These are phyloP conservation scores for Sarcomyxa edulis DNA, from an alignment of 768 basidiomycete species.

Conservation along the genomic window DNA sequence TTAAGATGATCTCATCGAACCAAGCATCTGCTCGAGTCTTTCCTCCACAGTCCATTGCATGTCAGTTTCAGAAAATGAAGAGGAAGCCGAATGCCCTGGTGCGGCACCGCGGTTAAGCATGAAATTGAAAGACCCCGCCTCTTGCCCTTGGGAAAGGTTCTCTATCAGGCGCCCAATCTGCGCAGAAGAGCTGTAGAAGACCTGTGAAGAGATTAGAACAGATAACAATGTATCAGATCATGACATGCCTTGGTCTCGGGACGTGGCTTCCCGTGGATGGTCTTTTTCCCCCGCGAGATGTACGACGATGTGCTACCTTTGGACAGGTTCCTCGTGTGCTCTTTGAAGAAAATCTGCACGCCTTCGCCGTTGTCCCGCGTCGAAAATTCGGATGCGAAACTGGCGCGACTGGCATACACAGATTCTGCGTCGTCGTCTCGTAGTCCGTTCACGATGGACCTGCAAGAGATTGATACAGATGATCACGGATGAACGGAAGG, in stretches of 20 bases:
- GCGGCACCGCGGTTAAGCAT: constrained; percentile 35
- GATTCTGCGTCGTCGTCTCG: constrained; percentile 75
- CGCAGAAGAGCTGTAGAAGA: constrained; percentile 69
- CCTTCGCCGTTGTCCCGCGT: constrained; percentile 49
- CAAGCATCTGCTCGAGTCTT: constrained; percentile 68
- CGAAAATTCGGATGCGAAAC: constrained; percentile 74
- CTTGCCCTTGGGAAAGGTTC: constrained; percentile 73
- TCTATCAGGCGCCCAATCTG: constrained; percentile 85
- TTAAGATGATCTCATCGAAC: constrained; percentile 27
- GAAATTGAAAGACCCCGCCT: constrained; percentile 82
- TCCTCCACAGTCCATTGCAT: constrained; percentile 72
- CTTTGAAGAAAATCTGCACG: constrained; percentile 73
- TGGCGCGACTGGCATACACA: constrained; percentile 58
- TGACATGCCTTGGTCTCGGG: constrained; percentile 79
- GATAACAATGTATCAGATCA: constrained; percentile 21
- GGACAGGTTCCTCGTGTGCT: constrained; percentile 62
- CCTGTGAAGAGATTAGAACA: constrained; percentile 32
- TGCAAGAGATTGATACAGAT: constrained; percentile 16
- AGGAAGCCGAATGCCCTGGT: constrained; percentile 50
- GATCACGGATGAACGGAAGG: constrained; percentile 1
- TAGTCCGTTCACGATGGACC: constrained; percentile 82
- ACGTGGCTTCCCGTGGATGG: constrained; percentile 46
- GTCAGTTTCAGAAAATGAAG: constrained; percentile 61
- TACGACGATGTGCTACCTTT: constrained; percentile 63
- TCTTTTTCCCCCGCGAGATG: constrained; percentile 52